These are phyloP conservation scores for Climacium dendroides DNA, from an alignment of 225 moss, liverwort and hornwort species.

Conservation along the genomic window DNA sequence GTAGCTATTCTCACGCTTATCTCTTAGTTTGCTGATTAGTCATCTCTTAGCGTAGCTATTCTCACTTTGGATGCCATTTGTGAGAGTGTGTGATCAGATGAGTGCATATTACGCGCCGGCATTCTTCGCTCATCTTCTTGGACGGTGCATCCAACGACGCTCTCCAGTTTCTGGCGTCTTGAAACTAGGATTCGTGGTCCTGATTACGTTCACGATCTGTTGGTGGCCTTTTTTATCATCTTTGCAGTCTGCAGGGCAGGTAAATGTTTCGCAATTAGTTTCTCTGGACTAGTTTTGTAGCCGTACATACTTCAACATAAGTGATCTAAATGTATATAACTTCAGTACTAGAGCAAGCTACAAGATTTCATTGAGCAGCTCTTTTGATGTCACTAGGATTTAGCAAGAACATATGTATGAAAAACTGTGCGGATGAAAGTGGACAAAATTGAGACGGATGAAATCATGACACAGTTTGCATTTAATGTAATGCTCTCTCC, in stretches of 20 bases:
- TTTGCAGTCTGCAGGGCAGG: slow-evolving; percentile 52
- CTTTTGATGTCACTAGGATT: not conserved
- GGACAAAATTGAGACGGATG: not conserved
- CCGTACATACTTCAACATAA: not conserved
- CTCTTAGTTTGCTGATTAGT: not conserved
- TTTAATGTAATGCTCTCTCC: too few relatives aligned
- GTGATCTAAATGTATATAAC: not conserved
- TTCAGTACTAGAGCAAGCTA: not conserved
- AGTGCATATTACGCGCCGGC: slow-evolving; percentile 98
- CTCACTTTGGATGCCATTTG: not conserved
- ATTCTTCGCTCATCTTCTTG: slow-evolving; percentile 91
- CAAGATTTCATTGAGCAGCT: not conserved
- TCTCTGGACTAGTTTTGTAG: not conserved
- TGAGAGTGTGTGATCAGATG: slow-evolving; percentile 45
- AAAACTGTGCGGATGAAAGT: not conserved
- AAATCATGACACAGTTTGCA: too few relatives aligned
- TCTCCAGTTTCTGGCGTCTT: slow-evolving; percentile 37
- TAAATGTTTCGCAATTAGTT: not conserved
- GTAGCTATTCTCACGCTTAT: not conserved
- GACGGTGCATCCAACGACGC: slow-evolving; percentile 61
- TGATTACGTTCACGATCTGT: slow-evolving; percentile 57
- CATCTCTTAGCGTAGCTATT: not conserved
- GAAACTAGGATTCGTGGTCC: slow-evolving; percentile 55
- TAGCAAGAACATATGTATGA: not conserved
- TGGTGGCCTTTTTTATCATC: slow-evolving; percentile 83